These are phyloP conservation scores for Jaapia argillacea DNA, from an alignment of 768 basidiomycete species.

Conservation along the genomic window DNA sequence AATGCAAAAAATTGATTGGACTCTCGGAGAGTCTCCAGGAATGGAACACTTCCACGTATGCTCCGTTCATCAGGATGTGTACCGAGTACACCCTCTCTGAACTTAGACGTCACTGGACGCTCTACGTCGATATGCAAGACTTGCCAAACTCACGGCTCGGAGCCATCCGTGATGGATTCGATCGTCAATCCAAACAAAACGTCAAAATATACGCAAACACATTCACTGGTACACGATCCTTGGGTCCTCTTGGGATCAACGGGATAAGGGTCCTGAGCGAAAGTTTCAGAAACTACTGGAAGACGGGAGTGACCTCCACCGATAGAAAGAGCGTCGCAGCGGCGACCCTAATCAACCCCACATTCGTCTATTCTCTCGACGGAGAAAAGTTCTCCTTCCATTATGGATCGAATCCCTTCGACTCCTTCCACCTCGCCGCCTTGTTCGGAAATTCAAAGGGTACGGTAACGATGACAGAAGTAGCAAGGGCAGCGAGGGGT, in stretches of 20 bases:
- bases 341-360: conserved; percentile 6
- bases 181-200: neutral
- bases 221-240: conserved; percentile 1
- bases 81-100: conserved; percentile 26
- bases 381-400: conserved; percentile 4
- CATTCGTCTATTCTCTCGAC: conserved; percentile 6
- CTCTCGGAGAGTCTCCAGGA: conserved; percentile 20
- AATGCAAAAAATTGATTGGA: conserved; percentile 28
- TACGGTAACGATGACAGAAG: too few relatives aligned
- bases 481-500: conserved; percentile 1
- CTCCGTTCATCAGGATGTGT: conserved; percentile 25
- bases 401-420: conserved; percentile 5
- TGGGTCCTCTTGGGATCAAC: conserved; percentile 1
- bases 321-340: neutral
- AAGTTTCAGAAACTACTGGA: conserved; percentile 4
- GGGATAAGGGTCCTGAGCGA: neutral
- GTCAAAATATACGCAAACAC: neutral
- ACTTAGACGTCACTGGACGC: conserved; percentile 29
- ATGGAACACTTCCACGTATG: conserved; percentile 33
- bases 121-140: conserved; percentile 8
- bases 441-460: too few relatives aligned
- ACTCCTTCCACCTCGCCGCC: conserved; percentile 7
- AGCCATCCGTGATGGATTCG: neutral
- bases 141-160: conserved; percentile 1
- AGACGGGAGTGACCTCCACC: conserved; percentile 6